These are phyloP conservation scores for Arthrobotrys iridis DNA, from an alignment of 2,329 filamentous ascomycete genomes.

Conservation along the genomic window DNA sequence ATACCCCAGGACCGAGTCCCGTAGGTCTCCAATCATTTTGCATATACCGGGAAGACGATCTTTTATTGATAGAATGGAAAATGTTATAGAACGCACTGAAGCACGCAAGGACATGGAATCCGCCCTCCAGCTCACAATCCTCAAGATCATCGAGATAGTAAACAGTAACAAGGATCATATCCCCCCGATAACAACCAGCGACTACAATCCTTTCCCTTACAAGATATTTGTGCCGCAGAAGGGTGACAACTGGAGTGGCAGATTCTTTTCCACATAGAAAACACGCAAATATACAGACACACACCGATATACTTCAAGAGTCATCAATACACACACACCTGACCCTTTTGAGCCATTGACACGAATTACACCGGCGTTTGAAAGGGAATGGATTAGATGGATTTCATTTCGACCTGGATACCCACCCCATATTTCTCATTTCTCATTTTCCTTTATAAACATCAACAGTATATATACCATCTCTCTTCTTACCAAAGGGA, in stretches of 20 bases:
- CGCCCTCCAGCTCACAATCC: conserved; percentile 82
- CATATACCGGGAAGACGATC: not conserved
- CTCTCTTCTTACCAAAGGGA: not conserved
- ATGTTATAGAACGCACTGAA: conserved; percentile 77
- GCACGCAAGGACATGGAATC: conserved; percentile 91
- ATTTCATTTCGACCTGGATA: conserved; percentile 10
- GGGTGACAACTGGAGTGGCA: conserved; percentile 76
- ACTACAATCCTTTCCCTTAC: conserved; percentile 93
- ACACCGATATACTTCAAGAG: not conserved
- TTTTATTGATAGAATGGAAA: not conserved
- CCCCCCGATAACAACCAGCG: conserved; percentile 91
- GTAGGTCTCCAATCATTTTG: conserved; percentile 66
- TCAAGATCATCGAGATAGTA: conserved; percentile 88
- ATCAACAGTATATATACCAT: conserved; percentile 6
- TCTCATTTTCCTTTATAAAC: conserved; percentile 5
- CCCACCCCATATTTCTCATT: too few species aligned
- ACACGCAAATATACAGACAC: too few species aligned
- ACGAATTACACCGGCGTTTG: too few species aligned
- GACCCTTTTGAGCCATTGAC: too few species aligned
- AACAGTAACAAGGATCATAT: conserved; percentile 95
- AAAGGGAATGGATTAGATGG: not conserved
- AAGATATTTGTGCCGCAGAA: conserved; percentile 89
- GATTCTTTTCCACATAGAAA: conserved; percentile 38
- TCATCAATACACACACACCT: too few species aligned
- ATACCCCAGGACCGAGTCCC: conserved; percentile 85